phyloP scores from a whole-genome alignment of 306 rosid genomes.

The Hippophae tibetana region DNA sequence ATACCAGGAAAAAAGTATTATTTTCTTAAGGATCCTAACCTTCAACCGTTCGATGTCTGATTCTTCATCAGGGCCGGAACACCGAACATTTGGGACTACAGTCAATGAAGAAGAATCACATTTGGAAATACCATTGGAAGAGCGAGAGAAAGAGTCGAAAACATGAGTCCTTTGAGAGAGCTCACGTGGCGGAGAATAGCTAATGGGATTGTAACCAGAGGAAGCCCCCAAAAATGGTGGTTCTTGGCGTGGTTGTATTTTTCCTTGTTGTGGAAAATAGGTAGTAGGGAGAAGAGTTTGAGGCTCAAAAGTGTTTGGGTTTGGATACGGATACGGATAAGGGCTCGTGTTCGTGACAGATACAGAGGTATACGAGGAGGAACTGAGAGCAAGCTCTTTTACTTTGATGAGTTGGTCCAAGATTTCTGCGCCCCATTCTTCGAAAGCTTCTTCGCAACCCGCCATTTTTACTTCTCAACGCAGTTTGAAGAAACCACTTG shows the following conservation, averaged over 20 bases:
- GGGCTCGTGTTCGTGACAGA: too few species aligned
- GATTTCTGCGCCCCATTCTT: slow-evolving; percentile 45
- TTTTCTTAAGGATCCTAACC: slow-evolving; percentile 26
- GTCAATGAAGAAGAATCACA: slow-evolving; percentile 15
- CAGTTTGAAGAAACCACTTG: too few species aligned
- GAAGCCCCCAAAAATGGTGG: slow-evolving; percentile 1
- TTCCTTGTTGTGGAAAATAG: not conserved
- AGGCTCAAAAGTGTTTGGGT: not conserved
- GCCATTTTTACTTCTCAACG: slow-evolving; percentile 1
- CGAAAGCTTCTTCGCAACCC: slow-evolving; percentile 33
- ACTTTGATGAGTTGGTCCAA: slow-evolving; percentile 35
- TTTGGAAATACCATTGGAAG: slow-evolving; percentile 19
- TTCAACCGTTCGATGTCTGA: slow-evolving; percentile 45
- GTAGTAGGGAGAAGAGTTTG: slow-evolving; percentile 3
- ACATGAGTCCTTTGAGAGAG: slow-evolving; percentile 47
- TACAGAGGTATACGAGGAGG: slow-evolving; percentile 23
- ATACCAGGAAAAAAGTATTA: too few species aligned
- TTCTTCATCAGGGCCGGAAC: slow-evolving; percentile 24
- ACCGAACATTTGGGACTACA: slow-evolving; percentile 16
- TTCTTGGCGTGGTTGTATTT: slow-evolving; percentile 5
- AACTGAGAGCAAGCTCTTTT: slow-evolving; percentile 31
- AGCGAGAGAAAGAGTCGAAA: slow-evolving; percentile 10
- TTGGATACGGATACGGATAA: slow-evolving; percentile 3
- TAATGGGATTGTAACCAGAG: slow-evolving; percentile 2
- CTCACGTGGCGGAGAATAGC: slow-evolving; percentile 74